Evolutionary conservation across 2,329 filamentous ascomycete genomes (phyloP), one percentile per base, ranked within the genome.

Genomic region (Ramularia endophylla): DNA sequence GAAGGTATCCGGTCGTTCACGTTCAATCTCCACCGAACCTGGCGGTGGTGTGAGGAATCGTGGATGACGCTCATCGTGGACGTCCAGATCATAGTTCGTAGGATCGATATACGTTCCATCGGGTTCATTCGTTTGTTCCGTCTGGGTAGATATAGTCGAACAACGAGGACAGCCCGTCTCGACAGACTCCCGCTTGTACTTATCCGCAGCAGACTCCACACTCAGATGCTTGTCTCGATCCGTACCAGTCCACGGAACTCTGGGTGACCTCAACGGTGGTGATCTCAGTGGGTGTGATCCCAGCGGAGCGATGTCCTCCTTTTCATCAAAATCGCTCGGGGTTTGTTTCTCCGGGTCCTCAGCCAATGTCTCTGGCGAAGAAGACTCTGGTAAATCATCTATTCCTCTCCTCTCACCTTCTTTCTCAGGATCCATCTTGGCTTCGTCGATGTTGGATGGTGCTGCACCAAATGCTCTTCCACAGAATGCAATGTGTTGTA

Each of bases 371-470:
- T 19, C 20, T 17, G 17, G 18, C 12, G 9, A 19, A n/a, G 32
- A 20, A 20, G 32, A 20, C 17, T 17, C 17, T n/a, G 6, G 32
- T 17, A 13, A 2, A 12, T 22, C 17, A 17, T 20, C 17, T n/a
- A 1, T 34, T 20, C 17, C 32, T 5, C 17, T 20, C 17, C 17
- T 22, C 15, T n/a, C 12, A 18, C n/a, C 32, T 15, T 34, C 32
- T 34, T 34, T 34, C 17, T 34, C 32, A n/a, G 12, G 32, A 19
- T 34, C 32, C 32, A 34, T 34, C n/a, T n/a, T 20, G 13, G 32
- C 3, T 15, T 32, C n/a, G n/a, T n/a, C n/a, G n/a, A n/a, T n/a
- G n/a, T n/a, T n/a, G n/a, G n/a, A n/a, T n/a, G n/a, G n/a, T n/a
- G n/a, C n/a, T n/a, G n/a, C n/a, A n/a, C n/a, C n/a, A n/a, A n/a